Evolutionary conservation across 352 stramenopile genomes (phyloP), one percentile per base, ranked within the genome.

Genomic region (Phytophthora sp.): DNA sequence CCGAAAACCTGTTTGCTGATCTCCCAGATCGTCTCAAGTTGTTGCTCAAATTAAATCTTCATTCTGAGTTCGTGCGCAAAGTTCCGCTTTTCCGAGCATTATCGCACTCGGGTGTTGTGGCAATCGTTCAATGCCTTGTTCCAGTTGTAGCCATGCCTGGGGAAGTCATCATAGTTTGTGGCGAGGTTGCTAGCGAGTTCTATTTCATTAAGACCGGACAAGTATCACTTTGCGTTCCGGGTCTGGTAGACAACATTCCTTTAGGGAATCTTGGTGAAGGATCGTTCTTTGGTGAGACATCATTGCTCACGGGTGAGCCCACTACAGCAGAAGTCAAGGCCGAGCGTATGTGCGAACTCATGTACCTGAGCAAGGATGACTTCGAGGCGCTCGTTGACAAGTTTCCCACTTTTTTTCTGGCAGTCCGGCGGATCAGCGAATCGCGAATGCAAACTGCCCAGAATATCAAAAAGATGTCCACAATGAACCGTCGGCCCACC

Each of bases 131-230:
- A 57, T 91, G 82, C 45, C 69, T 94, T 31, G 68, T 76, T 15
- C 71, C 66, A 9, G 65, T 89, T 30, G 82, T 92, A 5, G 81
- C 69, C 5, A 88, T 94, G 78, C 77, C 84, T 1, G 62, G 82
- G 15, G 82, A 94, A 30, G 54, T 92, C 3, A 86, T 94, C 62
- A 83, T 94, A 5, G 56, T 67, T 9, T 76, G 78, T 31, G 82
- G 72, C 21, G 84, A 94, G 60, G 44, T 82, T 34, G 74, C 65
- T 26, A 76, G 49, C 18, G 79, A 91, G 62, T 91, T 93, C 46
- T 93, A 91, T 54, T 89, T 93, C 28, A 91, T 93, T 50, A 88
- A 87, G 43, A 77, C 71, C 44, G 82, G 78, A 1, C 73, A 75
- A 26, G 84, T 91, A 9, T 87, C 76, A 9, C 62, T 90, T 1